Evolutionary conservation across 148 eudicot species (phyloP).

Genomic region (Chenopodium berlandieri): DNA sequence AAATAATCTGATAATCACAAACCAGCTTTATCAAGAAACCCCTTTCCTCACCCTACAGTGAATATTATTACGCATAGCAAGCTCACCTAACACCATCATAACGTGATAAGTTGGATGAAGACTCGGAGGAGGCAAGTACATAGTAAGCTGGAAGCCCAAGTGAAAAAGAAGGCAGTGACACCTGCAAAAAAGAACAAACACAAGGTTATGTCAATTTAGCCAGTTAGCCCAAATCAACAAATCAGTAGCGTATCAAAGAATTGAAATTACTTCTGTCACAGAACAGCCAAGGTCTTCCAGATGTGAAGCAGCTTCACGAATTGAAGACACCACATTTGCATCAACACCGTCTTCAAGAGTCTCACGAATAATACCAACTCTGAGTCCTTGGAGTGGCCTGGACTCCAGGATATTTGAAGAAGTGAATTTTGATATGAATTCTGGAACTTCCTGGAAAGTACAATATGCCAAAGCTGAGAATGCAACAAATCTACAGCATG

Average conservation of each 20-base stretch:
- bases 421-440: conserved; percentile 61
- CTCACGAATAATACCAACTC: conserved; percentile 87
- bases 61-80: not conserved
- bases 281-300: conserved; percentile 82
- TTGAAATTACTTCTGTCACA: conserved; percentile 68
- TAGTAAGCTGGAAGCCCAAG: conserved; percentile 97
- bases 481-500: not conserved
- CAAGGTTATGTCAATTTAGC: not conserved
- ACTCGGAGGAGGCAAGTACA: conserved; percentile 91
- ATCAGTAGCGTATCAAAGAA: conserved; percentile 4
- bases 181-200: conserved; percentile 42
- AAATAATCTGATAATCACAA: not conserved
- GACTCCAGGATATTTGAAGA: conserved; percentile 56
- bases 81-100: conserved; percentile 91
- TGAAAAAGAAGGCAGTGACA: conserved; percentile 90
- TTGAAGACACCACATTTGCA: conserved; percentile 57
- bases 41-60: not conserved
- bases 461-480: conserved; percentile 19
- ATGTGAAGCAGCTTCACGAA: conserved; percentile 75
- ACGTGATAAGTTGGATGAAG: conserved; percentile 93
- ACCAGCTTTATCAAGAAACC: not conserved
- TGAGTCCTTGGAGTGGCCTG: conserved; percentile 82
- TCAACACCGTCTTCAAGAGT: conserved; percentile 91
- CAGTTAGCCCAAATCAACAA: conserved; percentile 3
- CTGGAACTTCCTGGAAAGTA: conserved; percentile 69